These are phyloP conservation scores for Colletotrichum trifolii DNA, from an alignment of 2,329 filamentous ascomycete genomes.

Conservation along the genomic window DNA sequence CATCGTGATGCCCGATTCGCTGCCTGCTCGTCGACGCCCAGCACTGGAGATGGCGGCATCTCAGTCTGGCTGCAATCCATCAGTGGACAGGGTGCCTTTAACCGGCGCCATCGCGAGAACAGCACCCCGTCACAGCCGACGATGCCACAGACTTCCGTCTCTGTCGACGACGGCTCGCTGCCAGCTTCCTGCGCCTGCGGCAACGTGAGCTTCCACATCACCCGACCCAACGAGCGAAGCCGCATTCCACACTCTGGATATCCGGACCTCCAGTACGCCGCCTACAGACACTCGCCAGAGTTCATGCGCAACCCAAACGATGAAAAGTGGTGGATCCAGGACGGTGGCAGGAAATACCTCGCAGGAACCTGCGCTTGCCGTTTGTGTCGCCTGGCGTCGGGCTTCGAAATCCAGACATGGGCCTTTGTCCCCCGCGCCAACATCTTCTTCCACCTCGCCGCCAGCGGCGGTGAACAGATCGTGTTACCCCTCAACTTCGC, in stretches of 20 bases:
- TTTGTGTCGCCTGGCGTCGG: slow-evolving; percentile 69
- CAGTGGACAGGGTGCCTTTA: too few species aligned
- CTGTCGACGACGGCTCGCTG: slow-evolving; percentile 26
- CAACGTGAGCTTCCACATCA: slow-evolving; percentile 64
- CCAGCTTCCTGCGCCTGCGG: slow-evolving; percentile 44
- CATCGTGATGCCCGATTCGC: slow-evolving; percentile 6
- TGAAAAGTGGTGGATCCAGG: slow-evolving; percentile 70
- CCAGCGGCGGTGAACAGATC: neutral
- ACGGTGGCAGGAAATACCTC: slow-evolving; percentile 61
- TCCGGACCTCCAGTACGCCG: slow-evolving; percentile 53
- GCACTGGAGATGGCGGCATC: slow-evolving; percentile 52
- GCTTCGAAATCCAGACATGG: slow-evolving; percentile 75
- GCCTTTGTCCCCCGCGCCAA: slow-evolving; percentile 71
- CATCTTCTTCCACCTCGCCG: slow-evolving; percentile 56
- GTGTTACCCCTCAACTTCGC: slow-evolving; percentile 48
- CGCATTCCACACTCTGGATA: slow-evolving; percentile 57
- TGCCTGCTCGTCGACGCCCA: slow-evolving; percentile 41
- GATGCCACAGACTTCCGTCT: neutral
- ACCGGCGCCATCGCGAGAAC: too few species aligned
- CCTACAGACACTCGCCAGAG: neutral
- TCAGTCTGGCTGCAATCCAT: slow-evolving; percentile 42
- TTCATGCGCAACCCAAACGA: slow-evolving; percentile 55
- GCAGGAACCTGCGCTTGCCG: slow-evolving; percentile 71
- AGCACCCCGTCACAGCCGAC: too few species aligned
- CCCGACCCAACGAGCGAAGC: slow-evolving; percentile 62